Evolutionary conservation across 2,329 filamentous ascomycete species (phyloP), one percentile per base, ranked within the genome.

Genomic region (Pyrenochaeta sp.): DNA sequence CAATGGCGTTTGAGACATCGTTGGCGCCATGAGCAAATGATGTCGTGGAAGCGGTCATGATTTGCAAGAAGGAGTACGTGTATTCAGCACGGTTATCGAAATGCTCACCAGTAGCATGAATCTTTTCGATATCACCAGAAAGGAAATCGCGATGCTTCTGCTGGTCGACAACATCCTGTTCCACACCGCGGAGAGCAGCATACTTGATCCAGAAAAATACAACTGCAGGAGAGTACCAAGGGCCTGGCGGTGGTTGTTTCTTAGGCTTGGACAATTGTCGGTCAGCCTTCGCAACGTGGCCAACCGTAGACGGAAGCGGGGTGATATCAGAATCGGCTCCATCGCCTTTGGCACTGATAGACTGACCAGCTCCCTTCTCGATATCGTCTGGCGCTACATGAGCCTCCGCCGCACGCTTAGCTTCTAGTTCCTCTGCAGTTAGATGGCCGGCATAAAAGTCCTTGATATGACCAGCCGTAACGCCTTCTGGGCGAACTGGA

Each of bases 21-120:
- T 87, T 88, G 54, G 85, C 84, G 45, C 88, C 88, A 75, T 91
- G 80, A 4, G 80, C 80, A 47, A 80, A 71, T 1, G 67, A 70
- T 10, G 68, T 63, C 52, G 68, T 71, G 45, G 63, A 69, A 24
- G 68, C 68, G 49, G 68, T 81, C 31, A 81, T 54, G 41, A 82
- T 65, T 63, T 82, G 80, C 26, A 81, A 68, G 55, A 81, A 81
- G 1, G 74, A 75, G 65, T 72, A 78, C 10, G 74, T 67, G 59
- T 79, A 74, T 56, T 79, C 77, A 20, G 76, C 74, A 50, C 80
- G 78, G 69, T 87, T 86, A 58, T 84, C 78, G 67, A 80, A 87
- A 62, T 85, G 82, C 19, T 76, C 69, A 2, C 81, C 82, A 19
- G 74, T 76, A 11, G 80, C 80, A 60, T 86, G 81, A 41, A 82